Evolutionary conservation across 139 green algal species (phyloP).

Genomic region (Nannochloris sp.): DNA sequence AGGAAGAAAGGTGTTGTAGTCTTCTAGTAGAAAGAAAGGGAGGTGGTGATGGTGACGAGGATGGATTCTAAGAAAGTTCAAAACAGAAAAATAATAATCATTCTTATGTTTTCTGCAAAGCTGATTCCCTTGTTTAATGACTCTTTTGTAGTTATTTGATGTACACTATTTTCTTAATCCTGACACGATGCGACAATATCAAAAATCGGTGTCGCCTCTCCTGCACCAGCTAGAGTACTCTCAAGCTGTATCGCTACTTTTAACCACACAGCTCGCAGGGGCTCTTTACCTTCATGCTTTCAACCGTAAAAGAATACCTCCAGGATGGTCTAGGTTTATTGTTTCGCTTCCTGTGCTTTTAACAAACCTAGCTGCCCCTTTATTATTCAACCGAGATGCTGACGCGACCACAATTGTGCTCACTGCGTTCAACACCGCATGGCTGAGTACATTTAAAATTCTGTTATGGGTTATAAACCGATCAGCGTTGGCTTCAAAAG

Average conservation of each 20-base stretch:
- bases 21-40: too few species aligned
- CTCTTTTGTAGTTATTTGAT: too few species aligned
- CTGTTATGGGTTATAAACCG: background rate
- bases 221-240: too few species aligned
- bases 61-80: too few species aligned
- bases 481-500: background rate
- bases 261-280: background rate
- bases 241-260: too few species aligned
- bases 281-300: background rate
- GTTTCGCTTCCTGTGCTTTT: background rate
- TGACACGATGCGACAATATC: too few species aligned
- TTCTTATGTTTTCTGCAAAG: too few species aligned
- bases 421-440: background rate
- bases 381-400: background rate
- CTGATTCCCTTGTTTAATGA: too few species aligned
- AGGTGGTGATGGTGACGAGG: too few species aligned
- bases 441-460: background rate
- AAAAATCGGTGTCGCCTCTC: too few species aligned
- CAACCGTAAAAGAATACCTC: background rate
- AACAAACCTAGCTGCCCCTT: background rate
- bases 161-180: too few species aligned
- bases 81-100: too few species aligned
- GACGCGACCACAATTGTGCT: background rate
- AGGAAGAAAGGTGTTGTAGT: background rate
- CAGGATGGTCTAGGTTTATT: background rate